A percentile compares a stretch with the other conserved stretches of the same genome.
These are phyloP conservation scores for Canavalia ensiformis DNA, from an alignment of 306 rosid genomes.

Conservation along the genomic window DNA sequence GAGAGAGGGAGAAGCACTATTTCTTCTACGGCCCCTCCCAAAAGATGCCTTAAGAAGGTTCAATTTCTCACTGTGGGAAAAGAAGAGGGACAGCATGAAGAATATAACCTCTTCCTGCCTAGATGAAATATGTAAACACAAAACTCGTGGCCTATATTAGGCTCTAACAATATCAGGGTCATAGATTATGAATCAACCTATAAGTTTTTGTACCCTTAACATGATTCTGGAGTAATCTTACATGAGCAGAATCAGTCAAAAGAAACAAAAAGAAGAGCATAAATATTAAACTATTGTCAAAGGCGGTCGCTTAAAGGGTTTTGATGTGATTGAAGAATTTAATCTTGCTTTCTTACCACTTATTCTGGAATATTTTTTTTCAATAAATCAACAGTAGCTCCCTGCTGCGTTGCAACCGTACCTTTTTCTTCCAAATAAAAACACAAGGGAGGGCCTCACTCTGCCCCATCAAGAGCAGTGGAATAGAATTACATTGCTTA, in stretches of 20 bases:
- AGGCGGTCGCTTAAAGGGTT: constrained; percentile 70
- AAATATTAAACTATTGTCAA: constrained; percentile 53
- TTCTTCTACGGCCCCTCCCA: constrained; percentile 51
- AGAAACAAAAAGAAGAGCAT: constrained; percentile 56
- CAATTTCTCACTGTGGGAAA: constrained; percentile 24
- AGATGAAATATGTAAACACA: constrained; percentile 36
- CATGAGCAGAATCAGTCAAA: constrained; percentile 58
- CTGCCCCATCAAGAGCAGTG: constrained; percentile 38
- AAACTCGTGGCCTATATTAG: constrained; percentile 61
- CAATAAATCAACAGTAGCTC: constrained; percentile 49
- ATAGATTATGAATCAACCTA: constrained; percentile 48
- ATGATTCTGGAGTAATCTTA: constrained; percentile 55
- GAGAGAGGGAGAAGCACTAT: constrained; percentile 44
- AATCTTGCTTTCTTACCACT: constrained; percentile 81
- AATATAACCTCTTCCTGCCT: constrained; percentile 22
- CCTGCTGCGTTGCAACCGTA: constrained; percentile 30
- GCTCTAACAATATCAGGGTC: constrained; percentile 23
- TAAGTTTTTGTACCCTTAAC: constrained; percentile 29
- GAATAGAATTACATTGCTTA: constrained; percentile 45
- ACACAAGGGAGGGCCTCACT: constrained; percentile 48
- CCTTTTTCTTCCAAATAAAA: constrained; percentile 36
- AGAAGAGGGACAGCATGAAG: constrained; percentile 12
- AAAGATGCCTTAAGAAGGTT: constrained; percentile 51
- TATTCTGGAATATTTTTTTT: constrained; percentile 59
- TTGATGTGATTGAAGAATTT: constrained; percentile 73